Conservation (phyloP, 176 grass and related monocot genomes). For the Hordeum vulgare region MorexV3_pseudomolecules_assembly NC_058523.1:375837199-375837698, state of each 20-base stretch:
- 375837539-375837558: neutral
- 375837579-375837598: too few relatives aligned
- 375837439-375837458: too few relatives aligned
- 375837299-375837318: neutral
- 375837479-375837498: too few relatives aligned
- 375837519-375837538: neutral
- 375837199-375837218: slow-evolving; percentile 56
- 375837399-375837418: neutral
- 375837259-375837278: neutral
- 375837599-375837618: slow-evolving; percentile 23
- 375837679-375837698: neutral
- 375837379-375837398: slow-evolving; percentile 65
- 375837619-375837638: slow-evolving; percentile 43
- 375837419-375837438: neutral
- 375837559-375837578: too few relatives aligned
- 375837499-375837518: too few relatives aligned
- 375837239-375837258: neutral
- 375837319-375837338: neutral
- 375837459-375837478: too few relatives aligned
- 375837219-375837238: slow-evolving; percentile 57
- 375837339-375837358: slow-evolving; percentile 42
- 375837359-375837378: slow-evolving; percentile 53
- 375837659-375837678: slow-evolving; percentile 58
- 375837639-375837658: slow-evolving; percentile 51
- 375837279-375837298: neutral